Evolutionary conservation across 2,329 filamentous ascomycete species (phyloP).

Genomic region (Aphanocladium album): DNA sequence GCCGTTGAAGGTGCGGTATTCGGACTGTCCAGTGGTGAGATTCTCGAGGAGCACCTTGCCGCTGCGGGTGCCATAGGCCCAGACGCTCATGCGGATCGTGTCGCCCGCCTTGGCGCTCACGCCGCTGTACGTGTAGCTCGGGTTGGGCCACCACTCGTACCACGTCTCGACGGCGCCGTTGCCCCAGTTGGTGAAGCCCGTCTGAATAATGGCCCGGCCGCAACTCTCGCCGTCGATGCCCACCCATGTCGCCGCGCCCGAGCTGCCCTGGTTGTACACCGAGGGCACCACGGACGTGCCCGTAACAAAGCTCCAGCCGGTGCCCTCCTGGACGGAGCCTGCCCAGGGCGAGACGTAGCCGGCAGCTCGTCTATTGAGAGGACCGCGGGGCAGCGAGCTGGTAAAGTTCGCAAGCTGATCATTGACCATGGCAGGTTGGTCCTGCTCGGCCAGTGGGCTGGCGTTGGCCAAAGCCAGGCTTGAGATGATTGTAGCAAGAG

Average conservation of each 20-base stretch:
- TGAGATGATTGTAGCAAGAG: background rate
- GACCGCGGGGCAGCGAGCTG: background rate
- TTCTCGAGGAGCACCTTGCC: constrained; percentile 33
- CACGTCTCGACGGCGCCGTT: constrained; percentile 30
- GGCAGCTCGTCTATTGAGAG: background rate
- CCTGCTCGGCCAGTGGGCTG: background rate
- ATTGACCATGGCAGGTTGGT: constrained; percentile 4
- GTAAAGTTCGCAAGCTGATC: background rate
- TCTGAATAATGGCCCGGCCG: constrained; percentile 31
- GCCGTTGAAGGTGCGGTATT: constrained; percentile 41
- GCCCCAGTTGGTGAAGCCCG: constrained; percentile 34
- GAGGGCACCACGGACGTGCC: background rate
- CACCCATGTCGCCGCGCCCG: constrained; percentile 32
- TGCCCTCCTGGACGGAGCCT: background rate
- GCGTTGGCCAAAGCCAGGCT: background rate
- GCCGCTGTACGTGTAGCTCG: constrained; percentile 30
- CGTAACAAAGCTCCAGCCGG: background rate
- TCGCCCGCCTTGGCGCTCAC: constrained; percentile 19
- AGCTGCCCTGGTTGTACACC: constrained; percentile 1
- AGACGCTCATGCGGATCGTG: constrained; percentile 20
- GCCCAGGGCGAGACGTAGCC: background rate
- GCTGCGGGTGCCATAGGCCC: constrained; percentile 16
- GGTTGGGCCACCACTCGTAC: constrained; percentile 39
- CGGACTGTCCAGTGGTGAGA: constrained; percentile 42
- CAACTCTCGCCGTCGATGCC: constrained; percentile 37